A percentile compares a stretch with the other conserved stretches of the same genome.
Evolutionary conservation across 2,329 filamentous ascomycete genomes (phyloP).

Genomic region (Calonectria crousiana): DNA sequence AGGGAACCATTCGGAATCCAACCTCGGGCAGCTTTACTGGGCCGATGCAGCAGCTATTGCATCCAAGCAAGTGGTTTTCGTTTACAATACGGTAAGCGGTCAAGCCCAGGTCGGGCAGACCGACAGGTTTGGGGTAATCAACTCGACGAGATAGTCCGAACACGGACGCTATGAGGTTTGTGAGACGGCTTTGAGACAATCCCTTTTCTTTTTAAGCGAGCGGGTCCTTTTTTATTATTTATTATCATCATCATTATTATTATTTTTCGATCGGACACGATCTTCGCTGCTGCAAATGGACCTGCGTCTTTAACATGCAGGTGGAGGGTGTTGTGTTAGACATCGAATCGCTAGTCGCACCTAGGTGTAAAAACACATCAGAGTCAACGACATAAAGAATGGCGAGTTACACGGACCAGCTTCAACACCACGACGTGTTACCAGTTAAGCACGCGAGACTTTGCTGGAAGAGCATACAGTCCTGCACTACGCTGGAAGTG

Average conservation of each 20-base stretch:
- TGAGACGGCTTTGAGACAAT: not conserved
- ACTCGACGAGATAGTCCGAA: not conserved
- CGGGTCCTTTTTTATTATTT: too few relatives aligned
- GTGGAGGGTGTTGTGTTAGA: not conserved
- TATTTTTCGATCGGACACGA: not conserved
- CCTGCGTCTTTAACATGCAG: not conserved
- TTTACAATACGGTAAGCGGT: not conserved
- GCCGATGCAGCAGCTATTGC: not conserved
- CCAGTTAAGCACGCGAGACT: not conserved
- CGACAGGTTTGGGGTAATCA: constrained; percentile 7
- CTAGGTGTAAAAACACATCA: not conserved
- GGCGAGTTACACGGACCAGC: not conserved
- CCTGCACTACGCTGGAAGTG: not conserved
- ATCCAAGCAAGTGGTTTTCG: not conserved
- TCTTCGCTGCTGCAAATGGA: not conserved
- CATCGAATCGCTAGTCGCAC: not conserved
- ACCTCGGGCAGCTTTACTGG: not conserved
- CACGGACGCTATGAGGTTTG: not conserved
- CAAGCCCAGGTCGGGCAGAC: constrained; percentile 9
- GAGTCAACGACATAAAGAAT: not conserved
- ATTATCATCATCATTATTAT: too few relatives aligned
- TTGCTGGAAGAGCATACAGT: not conserved
- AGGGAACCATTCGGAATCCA: constrained; percentile 1
- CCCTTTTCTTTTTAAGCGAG: not conserved
- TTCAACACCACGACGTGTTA: not conserved